A percentile compares a stretch with the other conserved stretches of the same genome.
Conservation (phyloP, 495 filamentous ascomycete species). For the Cercophora samala region DNA sequence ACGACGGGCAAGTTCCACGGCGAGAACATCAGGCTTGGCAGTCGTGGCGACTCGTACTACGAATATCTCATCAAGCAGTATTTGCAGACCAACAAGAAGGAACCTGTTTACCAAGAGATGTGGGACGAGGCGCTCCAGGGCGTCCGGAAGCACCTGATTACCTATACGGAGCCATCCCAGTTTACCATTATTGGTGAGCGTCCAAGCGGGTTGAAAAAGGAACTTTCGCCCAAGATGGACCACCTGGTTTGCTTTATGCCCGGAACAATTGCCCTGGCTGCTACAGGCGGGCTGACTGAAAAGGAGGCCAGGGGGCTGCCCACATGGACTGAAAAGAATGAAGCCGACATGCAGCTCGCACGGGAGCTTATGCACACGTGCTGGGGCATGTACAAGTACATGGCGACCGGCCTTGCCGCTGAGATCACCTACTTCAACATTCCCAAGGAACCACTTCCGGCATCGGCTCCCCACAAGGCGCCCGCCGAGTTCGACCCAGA, state of each 20-base stretch:
- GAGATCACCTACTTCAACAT: slow-evolving; percentile 91
- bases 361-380: slow-evolving; percentile 92
- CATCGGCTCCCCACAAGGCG: slow-evolving; percentile 46
- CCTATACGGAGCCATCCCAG: slow-evolving; percentile 74
- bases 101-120: slow-evolving; percentile 84
- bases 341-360: slow-evolving; percentile 82
- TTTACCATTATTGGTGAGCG: slow-evolving; percentile 87
- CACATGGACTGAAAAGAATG: slow-evolving; percentile 72
- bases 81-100: slow-evolving; percentile 82
- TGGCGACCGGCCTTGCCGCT: slow-evolving; percentile 80
- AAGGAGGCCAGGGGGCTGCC: slow-evolving; percentile 66
- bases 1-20: slow-evolving; percentile 72
- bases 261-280: slow-evolving; percentile 86
- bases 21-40: slow-evolving; percentile 84
- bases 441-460: slow-evolving; percentile 57
- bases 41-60: slow-evolving; percentile 94
- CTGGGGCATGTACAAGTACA: slow-evolving; percentile 92
- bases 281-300: slow-evolving; percentile 72
- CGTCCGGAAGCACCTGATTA: slow-evolving; percentile 85
- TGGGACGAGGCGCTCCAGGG: slow-evolving; percentile 85
- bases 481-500: slow-evolving; percentile 47
- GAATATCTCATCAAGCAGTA: slow-evolving; percentile 98
- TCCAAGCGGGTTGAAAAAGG: slow-evolving; percentile 63
- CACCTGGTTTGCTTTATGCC: slow-evolving; percentile 98
- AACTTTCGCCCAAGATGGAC: slow-evolving; percentile 87